Percentiles rank a stretch among this genome's conserved stretches.
phyloP scores from a whole-genome alignment of 768 basidiomycete genomes.

The Austroboletus festivus region DNA sequence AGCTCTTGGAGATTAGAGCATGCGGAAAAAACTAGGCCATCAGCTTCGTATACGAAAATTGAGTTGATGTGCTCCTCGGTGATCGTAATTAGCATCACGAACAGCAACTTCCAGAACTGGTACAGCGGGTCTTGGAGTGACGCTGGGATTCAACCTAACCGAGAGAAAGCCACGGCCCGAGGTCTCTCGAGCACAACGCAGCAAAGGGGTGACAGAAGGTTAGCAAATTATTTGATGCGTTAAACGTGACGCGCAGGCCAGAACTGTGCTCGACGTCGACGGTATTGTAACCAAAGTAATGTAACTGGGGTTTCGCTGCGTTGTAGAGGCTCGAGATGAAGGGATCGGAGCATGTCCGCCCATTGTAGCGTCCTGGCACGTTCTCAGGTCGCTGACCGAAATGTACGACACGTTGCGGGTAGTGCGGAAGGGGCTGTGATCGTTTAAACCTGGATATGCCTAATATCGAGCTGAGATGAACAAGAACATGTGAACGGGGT shows the following conservation, averaged over 20 bases:
- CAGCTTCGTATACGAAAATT: conserved; percentile 15
- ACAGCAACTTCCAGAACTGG: conserved; percentile 17
- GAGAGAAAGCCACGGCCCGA: conserved; percentile 22
- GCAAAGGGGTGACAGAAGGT: conserved; percentile 11
- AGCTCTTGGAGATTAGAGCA: conserved; percentile 15
- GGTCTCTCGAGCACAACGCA: conserved; percentile 17
- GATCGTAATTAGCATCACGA: conserved; percentile 22
- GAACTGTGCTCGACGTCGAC: conserved; percentile 7
- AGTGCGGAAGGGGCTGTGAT: conserved; percentile 17
- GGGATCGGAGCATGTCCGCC: conserved; percentile 6
- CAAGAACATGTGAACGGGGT: conserved; percentile 13
- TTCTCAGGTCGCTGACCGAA: conserved; percentile 24
- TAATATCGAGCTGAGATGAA: conserved; percentile 7
- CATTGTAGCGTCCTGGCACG: conserved; percentile 14
- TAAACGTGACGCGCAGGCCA: conserved; percentile 7
- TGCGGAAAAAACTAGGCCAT: conserved; percentile 12
- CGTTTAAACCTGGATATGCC: conserved; percentile 9
- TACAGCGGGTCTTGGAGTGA: conserved; percentile 14
- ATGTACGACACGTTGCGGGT: conserved; percentile 15
- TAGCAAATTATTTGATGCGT: conserved; percentile 15
- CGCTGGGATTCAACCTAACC: conserved; percentile 21
- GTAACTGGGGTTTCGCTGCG: conserved; percentile 2
- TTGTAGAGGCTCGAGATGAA: conserved; percentile 14
- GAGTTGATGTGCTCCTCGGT: conserved; percentile 17
- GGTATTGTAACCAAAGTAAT: conserved; percentile 13